Conservation (phyloP, 73 alveolate genomes). For the Paramecium biaurelia region DNA sequence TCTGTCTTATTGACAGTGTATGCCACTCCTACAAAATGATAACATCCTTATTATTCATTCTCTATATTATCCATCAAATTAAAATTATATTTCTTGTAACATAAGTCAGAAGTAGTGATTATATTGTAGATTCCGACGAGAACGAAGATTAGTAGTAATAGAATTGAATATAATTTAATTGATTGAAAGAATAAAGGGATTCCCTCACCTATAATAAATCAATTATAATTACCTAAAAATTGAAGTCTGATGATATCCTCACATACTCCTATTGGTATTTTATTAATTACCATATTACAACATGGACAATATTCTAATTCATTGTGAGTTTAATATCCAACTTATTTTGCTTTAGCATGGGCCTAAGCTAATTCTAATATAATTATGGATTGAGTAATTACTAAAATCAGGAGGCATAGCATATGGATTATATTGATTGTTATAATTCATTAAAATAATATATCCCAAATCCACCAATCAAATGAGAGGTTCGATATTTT, state of each 20-base stretch:
- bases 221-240: background rate
- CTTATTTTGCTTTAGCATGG: conserved; percentile 22
- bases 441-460: background rate
- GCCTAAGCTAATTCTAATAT: background rate
- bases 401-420: background rate
- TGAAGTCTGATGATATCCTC: background rate
- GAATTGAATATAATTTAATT: background rate
- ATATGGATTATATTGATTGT: background rate
- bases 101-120: background rate
- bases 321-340: background rate
- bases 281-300: conserved; percentile 25
- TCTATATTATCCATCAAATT: background rate
- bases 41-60: background rate
- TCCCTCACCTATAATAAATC: background rate
- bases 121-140: conserved; percentile 32
- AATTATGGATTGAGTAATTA: background rate
- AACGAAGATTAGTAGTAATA: background rate
- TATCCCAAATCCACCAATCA: conserved; percentile 46
- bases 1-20: conserved; percentile 7
- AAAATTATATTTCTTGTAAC: conserved; percentile 21
- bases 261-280: background rate
- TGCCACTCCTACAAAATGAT: conserved; percentile 37
- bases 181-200: conserved; percentile 18
- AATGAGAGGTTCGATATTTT: background rate
- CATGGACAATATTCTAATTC: background rate